Conservation (phyloP, 257 asterid genomes). For the Petunia secreta region DNA sequence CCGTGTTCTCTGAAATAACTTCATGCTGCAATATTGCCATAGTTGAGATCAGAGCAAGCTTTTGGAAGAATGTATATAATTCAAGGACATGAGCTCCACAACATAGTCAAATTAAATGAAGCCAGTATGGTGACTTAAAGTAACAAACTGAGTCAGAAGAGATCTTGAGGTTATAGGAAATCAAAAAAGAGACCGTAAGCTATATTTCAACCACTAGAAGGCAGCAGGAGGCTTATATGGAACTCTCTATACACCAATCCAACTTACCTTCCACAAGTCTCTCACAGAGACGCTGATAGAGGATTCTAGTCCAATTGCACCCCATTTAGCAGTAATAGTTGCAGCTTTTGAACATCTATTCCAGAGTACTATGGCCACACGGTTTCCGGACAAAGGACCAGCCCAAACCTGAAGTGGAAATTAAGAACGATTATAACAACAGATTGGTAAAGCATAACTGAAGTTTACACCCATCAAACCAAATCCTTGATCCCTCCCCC, state of each 20-base stretch:
- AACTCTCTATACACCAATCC: background rate
- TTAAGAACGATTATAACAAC: background rate
- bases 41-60: background rate
- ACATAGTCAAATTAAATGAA: background rate
- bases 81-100: background rate
- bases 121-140: background rate
- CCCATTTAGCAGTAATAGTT: slow-evolving; percentile 68
- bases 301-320: slow-evolving; percentile 72
- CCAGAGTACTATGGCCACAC: slow-evolving; percentile 80
- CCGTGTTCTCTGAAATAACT: slow-evolving; percentile 46
- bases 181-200: background rate
- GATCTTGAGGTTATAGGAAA: background rate
- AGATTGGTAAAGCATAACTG: background rate
- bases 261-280: slow-evolving; percentile 88
- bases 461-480: background rate
- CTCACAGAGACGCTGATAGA: slow-evolving; percentile 66
- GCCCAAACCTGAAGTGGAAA: slow-evolving; percentile 77
- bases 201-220: background rate
- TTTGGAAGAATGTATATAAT: background rate
- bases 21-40: slow-evolving; percentile 60
- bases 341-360: slow-evolving; percentile 69
- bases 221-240: background rate
- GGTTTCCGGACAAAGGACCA: slow-evolving; percentile 84
- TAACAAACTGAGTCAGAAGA: background rate
- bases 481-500: background rate